Evolutionary conservation across 768 basidiomycete species (phyloP), one percentile per base, ranked within the genome.

Genomic region (Pisolithus albus): DNA sequence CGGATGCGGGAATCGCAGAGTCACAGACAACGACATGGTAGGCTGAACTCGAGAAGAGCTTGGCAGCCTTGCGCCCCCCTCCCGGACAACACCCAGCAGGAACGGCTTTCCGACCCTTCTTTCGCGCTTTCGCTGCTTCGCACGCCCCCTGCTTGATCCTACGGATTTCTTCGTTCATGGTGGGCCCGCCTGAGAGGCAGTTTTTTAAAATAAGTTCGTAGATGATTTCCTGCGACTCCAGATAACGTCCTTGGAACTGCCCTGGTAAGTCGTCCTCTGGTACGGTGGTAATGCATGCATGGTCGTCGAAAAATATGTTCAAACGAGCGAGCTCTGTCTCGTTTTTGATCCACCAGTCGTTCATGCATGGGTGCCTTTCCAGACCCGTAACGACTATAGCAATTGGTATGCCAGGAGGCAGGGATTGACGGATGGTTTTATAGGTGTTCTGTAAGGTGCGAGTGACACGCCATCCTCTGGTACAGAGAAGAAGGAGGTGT

Each of bases 271-370:
- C 41, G 11, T 42, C 21, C 21, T 42, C 44, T 16, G 42, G 28
- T 40, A 67, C 52, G 8, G 69, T 57, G 4, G 71, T 72, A 50
- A 75, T 59, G 52, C 75, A 76, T 5, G 59, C 74, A 11, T 70
- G 60, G 8, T 57, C 71, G n/a, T 65, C 58, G 7, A 72, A 73
- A 26, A 51, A 37, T 60, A 75, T 72, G 15, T 52, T 38, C 24
- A 62, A 48, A 1, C 37, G 16, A 38, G 52, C 46, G 50, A 76
- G 60, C 7, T 2, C 7, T 19, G 32, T 13, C 44, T 63, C 56
- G 40, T 74, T 75, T 30, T 24, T 49, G 4, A 7, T 19, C 41
- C 41, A 42, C 41, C 41, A 42, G 11, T 42, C 41, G 21, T 42
- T 42, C 41, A 42, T 42, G 41, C 41, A 42, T 23, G n/a, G 41